Evolutionary conservation across 495 filamentous ascomycete genomes (phyloP), one percentile per base, ranked within the genome.

Genomic region (Rhizodiscina lignyota): DNA sequence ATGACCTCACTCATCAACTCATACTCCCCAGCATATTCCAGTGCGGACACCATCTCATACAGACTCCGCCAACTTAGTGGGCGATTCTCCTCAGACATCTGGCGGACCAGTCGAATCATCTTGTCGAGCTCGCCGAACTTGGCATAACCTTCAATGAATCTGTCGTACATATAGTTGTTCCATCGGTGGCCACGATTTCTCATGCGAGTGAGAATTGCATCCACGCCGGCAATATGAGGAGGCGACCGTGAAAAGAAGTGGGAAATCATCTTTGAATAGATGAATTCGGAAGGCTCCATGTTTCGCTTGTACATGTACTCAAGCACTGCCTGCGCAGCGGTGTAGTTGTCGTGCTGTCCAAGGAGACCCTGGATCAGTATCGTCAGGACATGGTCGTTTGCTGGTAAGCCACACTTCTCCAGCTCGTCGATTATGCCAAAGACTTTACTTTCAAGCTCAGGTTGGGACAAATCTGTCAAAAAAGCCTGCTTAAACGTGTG

Each of bases 261-360:
- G n/a, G 69, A 63, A n/a, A 76, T 47, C 5, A 86, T 60, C 45
- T 73, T 73, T 18, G 79, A 80, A 61, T 78, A 79, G 45, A 83
- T 64, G 36, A 77, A 65, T 4, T 64, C 44, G 2, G 63, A 64
- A 0, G 73, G 62, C 42, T 63, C 52, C 20, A 79, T 40, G 5
- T 61, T 60, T 30, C 58, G 47, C 3, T 34, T 28, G 41, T 54
- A 53, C 59, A 87, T 78, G 46, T 76, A 66, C 1, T 55, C 54
- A 10, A 84, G 58, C 2, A 85, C 60, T 12, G 55, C 59, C 26
- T 66, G 63, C n/a, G 76, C 68, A 36, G 66, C 66, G 1, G 48
- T 24, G 17, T 59, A 44, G 43, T 73, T 67, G 31, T 37, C 35
- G 40, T 47, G 38, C 18, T 34, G 27, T 30, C 50, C 50, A 49